Conservation (phyloP, 164 flowering plant genomes). For the Paratinospora sagittata region DNA sequence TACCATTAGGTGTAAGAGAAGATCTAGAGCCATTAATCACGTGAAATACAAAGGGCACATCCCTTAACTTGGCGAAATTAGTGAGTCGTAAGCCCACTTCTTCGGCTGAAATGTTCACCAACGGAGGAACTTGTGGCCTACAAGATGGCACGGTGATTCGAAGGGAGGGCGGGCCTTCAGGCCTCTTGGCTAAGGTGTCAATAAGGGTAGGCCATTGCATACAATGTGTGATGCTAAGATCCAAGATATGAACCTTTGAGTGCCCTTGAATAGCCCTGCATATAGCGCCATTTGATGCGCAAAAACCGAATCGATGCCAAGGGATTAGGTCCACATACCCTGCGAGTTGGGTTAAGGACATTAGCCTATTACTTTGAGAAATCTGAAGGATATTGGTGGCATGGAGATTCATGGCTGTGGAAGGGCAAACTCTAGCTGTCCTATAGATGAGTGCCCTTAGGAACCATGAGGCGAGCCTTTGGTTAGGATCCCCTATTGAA, state of each 20-base stretch:
- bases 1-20: slow-evolving; percentile 6
- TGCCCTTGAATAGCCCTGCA: slow-evolving; percentile 49
- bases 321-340: slow-evolving; percentile 77
- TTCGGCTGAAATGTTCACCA: slow-evolving; percentile 47
- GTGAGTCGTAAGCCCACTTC: slow-evolving; percentile 58
- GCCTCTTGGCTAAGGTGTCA: slow-evolving; percentile 57
- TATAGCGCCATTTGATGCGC: slow-evolving; percentile 68
- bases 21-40: slow-evolving; percentile 26
- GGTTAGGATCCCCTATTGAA: slow-evolving; percentile 65
- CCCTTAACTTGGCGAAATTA: slow-evolving; percentile 60
- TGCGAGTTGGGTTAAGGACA: slow-evolving; percentile 68
- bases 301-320: slow-evolving; percentile 82
- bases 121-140: slow-evolving; percentile 68
- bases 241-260: slow-evolving; percentile 56
- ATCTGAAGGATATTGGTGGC: slow-evolving; percentile 13
- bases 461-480: slow-evolving; percentile 68
- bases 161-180: slow-evolving; percentile 55
- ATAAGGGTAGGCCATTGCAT: slow-evolving; percentile 97
- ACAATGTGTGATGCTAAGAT: slow-evolving; percentile 72
- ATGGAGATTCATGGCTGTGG: slow-evolving; percentile 33
- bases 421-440: slow-evolving; percentile 54
- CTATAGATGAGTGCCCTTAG: slow-evolving; percentile 59
- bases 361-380: slow-evolving; percentile 24
- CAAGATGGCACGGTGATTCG: slow-evolving; percentile 54
- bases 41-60: slow-evolving; percentile 57